These are phyloP conservation scores for Astrothelium subdiscretum DNA, from an alignment of 495 filamentous ascomycete species.

Conservation along the genomic window DNA sequence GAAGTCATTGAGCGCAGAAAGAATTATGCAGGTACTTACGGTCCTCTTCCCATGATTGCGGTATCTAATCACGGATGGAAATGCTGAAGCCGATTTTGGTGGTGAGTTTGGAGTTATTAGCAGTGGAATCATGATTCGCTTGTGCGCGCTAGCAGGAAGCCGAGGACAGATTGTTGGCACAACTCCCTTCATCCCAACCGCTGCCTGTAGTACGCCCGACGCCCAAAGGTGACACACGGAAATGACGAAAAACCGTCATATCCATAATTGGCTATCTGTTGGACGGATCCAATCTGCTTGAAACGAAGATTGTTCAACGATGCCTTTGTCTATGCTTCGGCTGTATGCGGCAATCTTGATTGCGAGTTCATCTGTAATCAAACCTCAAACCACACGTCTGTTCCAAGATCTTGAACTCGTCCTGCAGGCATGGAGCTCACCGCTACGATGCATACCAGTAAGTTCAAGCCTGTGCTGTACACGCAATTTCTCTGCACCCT, in stretches of 20 bases:
- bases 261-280: no score
- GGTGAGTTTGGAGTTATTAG: not conserved
- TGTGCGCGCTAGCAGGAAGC: not conserved
- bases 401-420: not conserved
- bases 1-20: no score
- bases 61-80: constrained; percentile 3
- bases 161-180: not conserved
- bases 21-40: constrained; percentile 43
- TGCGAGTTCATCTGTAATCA: not conserved
- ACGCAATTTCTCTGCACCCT: not conserved
- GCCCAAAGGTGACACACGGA: not conserved
- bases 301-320: not conserved
- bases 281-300: not conserved
- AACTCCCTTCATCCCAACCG: not conserved
- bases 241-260: no score
- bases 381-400: not conserved
- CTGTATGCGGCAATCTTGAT: not conserved
- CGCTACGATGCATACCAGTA: not conserved
- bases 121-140: not conserved
- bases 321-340: not conserved
- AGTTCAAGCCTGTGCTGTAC: not conserved
- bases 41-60: constrained; percentile 53
- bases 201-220: not conserved
- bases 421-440: not conserved
- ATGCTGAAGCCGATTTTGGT: not conserved